A percentile compares a stretch with the other conserved stretches of the same genome.
Evolutionary conservation across 2,329 filamentous ascomycete species (phyloP).

Genomic region (Madurella mycetomatis): DNA sequence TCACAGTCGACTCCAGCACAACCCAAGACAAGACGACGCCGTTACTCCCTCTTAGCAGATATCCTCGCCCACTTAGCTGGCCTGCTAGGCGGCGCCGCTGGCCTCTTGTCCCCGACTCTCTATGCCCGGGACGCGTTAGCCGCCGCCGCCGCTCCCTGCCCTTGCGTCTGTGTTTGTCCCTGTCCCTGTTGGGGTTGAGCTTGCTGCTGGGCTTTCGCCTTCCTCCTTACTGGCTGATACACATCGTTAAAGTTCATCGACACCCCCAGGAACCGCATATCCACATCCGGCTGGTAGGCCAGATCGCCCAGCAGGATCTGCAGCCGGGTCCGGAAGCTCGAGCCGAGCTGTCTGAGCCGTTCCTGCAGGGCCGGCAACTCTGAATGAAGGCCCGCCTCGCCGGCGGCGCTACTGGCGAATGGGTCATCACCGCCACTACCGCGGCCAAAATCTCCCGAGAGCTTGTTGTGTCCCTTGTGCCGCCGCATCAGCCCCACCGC

Average conservation of each 20-base stretch:
- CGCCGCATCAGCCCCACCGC: constrained; percentile 64
- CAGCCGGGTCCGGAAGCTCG: constrained; percentile 71
- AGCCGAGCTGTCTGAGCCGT: constrained; percentile 66
- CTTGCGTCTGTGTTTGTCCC: background rate
- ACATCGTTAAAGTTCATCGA: constrained; percentile 99
- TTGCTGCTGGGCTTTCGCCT: constrained; percentile 25
- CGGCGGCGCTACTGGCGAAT: background rate
- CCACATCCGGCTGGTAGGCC: constrained; percentile 87
- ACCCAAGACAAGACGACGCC: background rate
- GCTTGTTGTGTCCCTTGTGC: constrained; percentile 42
- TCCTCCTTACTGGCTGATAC: constrained; percentile 71
- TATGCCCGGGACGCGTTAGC: constrained; percentile 9
- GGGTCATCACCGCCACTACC: constrained; percentile 4
- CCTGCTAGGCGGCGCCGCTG: background rate
- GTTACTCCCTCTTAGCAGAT: too few species aligned
- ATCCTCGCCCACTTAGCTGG: background rate
- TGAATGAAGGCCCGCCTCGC: constrained; percentile 54
- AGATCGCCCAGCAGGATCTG: constrained; percentile 84
- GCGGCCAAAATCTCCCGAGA: too few species aligned
- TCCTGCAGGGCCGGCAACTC: constrained; percentile 71
- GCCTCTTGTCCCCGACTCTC: background rate
- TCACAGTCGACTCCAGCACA: background rate
- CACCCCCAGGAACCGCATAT: constrained; percentile 92
- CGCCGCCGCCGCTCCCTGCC: background rate
- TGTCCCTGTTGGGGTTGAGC: background rate